Conservation (phyloP, 495 filamentous ascomycete species). For the Xylaria palmicola region DNA sequence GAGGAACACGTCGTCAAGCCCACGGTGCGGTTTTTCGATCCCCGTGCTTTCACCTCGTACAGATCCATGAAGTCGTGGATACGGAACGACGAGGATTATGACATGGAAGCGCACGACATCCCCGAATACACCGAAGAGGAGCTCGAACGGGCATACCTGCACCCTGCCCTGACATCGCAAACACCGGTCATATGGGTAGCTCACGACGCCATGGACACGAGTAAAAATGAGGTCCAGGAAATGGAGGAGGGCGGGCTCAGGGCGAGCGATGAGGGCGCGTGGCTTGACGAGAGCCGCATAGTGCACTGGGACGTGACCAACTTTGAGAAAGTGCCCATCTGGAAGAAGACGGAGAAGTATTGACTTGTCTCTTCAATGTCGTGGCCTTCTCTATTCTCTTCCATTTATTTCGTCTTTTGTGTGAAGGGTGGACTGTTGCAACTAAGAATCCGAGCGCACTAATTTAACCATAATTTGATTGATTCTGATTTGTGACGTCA, state of each 20-base stretch:
- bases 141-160: constrained; percentile 58
- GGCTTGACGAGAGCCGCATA: constrained; percentile 61
- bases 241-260: constrained; percentile 26
- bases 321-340: constrained; percentile 63
- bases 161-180: constrained; percentile 62
- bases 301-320: constrained; percentile 48
- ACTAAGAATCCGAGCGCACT: too few relatives aligned
- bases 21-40: constrained; percentile 25
- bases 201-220: constrained; percentile 63
- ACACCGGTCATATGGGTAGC: constrained; percentile 70
- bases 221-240: constrained; percentile 54
- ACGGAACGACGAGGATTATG: constrained; percentile 39
- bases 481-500: too few relatives aligned
- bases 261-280: constrained; percentile 63
- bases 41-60: constrained; percentile 22
- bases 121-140: constrained; percentile 56
- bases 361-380: constrained; percentile 10
- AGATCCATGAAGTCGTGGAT: constrained; percentile 27
- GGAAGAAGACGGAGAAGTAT: constrained; percentile 51
- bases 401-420: too few relatives aligned
- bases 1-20: constrained; percentile 27
- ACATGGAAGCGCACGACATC: constrained; percentile 51
- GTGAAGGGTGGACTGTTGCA: too few relatives aligned
- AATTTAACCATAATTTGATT: too few relatives aligned
- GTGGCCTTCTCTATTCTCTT: not conserved